Evolutionary conservation across 2,329 filamentous ascomycete species (phyloP).

Genomic region (Claviceps cyperi): DNA sequence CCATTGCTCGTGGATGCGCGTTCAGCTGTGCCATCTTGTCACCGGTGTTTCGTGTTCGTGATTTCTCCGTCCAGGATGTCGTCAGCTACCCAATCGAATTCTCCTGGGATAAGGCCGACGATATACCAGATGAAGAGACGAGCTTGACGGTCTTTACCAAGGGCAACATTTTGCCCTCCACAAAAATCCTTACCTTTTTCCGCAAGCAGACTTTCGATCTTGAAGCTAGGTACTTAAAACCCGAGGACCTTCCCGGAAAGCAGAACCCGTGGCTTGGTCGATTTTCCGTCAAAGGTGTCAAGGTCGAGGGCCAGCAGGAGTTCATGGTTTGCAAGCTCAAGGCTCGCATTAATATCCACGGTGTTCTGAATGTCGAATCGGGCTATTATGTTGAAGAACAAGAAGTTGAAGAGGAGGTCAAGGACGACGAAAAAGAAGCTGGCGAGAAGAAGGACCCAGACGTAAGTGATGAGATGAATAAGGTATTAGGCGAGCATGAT

Average conservation of each 20-base stretch:
- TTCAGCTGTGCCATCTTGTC: slow-evolving; percentile 97
- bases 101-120: slow-evolving; percentile 94
- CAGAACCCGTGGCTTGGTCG: slow-evolving; percentile 88
- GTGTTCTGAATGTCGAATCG: slow-evolving; percentile 88
- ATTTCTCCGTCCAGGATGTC: slow-evolving; percentile 95
- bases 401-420: slow-evolving; percentile 87
- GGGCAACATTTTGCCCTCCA: slow-evolving; percentile 92
- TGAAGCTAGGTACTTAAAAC: slow-evolving; percentile 84
- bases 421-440: slow-evolving; percentile 62
- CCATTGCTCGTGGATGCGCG: slow-evolving; percentile 84
- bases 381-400: slow-evolving; percentile 98
- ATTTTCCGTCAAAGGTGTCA: slow-evolving; percentile 96
- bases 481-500: background rate
- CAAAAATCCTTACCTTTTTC: slow-evolving; percentile 99
- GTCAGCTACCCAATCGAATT: slow-evolving; percentile 98
- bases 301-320: slow-evolving; percentile 83
- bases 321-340: slow-evolving; percentile 99
- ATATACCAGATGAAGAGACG: slow-evolving; percentile 97
- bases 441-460: slow-evolving; percentile 53
- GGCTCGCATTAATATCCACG: slow-evolving; percentile 90
- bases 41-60: slow-evolving; percentile 93
- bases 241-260: slow-evolving; percentile 77
- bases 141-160: slow-evolving; percentile 95
- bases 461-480: slow-evolving; percentile 39
- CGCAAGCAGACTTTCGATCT: slow-evolving; percentile 94